Conservation (phyloP, 148 eudicot species). For the Camellia lanceoleosa region DNA sequence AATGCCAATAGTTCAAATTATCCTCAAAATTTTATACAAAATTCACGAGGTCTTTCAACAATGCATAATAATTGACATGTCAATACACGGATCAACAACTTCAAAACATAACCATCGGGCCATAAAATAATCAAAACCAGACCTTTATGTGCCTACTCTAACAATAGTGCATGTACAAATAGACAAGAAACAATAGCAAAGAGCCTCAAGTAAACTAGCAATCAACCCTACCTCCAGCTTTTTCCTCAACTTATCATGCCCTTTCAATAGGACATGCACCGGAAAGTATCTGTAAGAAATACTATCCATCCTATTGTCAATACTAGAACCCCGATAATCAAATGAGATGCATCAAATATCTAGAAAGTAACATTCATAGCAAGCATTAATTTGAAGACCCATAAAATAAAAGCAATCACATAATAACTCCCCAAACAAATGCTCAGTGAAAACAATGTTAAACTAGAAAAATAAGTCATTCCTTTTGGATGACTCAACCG, state of each 20-base stretch:
- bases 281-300: slow-evolving; percentile 90
- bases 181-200: slow-evolving; percentile 1
- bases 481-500: neutral
- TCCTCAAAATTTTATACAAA: no score
- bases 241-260: slow-evolving; percentile 83
- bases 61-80: no score
- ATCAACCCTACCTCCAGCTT: slow-evolving; percentile 68
- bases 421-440: neutral
- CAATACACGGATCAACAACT: no score
- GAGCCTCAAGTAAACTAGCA: neutral
- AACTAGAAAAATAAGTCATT: neutral
- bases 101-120: neutral
- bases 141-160: neutral
- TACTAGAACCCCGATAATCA: slow-evolving; percentile 63
- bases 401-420: neutral
- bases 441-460: neutral
- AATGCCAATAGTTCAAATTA: no score
- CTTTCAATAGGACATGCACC: slow-evolving; percentile 80
- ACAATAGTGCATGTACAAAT: neutral
- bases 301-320: slow-evolving; percentile 90
- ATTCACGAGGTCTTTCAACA: no score
- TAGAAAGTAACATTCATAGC: neutral
- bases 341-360: slow-evolving; percentile 16
- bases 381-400: neutral
- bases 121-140: neutral